These are phyloP conservation scores for Fusarium xylarioides DNA, from an alignment of 2,329 filamentous ascomycete species.

Conservation along the genomic window DNA sequence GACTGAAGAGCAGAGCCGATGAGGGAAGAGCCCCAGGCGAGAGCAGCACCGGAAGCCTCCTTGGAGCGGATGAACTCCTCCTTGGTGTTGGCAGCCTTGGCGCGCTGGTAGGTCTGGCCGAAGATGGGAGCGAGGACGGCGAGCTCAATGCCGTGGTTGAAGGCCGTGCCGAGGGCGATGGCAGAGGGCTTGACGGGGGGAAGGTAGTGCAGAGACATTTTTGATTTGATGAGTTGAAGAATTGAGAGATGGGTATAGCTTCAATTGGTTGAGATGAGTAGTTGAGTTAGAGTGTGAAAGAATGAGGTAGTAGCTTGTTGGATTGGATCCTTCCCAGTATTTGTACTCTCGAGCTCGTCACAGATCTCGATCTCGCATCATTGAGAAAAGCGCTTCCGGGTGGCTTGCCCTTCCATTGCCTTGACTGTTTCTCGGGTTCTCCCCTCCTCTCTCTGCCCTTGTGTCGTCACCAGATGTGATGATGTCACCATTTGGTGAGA, in stretches of 20 bases:
- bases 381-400: constrained; percentile 22
- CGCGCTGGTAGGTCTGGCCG: constrained; percentile 92
- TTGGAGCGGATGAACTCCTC: constrained; percentile 96
- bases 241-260: constrained; percentile 9
- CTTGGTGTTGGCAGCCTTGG: constrained; percentile 90
- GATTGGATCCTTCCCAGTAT: constrained; percentile 31
- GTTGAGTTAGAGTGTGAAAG: constrained; percentile 1
- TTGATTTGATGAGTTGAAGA: constrained; percentile 46
- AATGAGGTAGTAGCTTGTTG: neutral
- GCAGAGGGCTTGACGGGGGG: constrained; percentile 94
- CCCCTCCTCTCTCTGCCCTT: constrained; percentile 23
- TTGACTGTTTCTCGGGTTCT: neutral
- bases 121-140: constrained; percentile 90
- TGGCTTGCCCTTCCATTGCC: constrained; percentile 36
- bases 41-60: constrained; percentile 87
- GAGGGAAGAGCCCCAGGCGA: constrained; percentile 90
- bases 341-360: constrained; percentile 38
- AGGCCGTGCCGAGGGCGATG: constrained; percentile 93
- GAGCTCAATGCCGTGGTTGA: constrained; percentile 92
- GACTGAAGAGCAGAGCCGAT: constrained; percentile 88
- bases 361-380: constrained; percentile 40
- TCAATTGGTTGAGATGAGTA: constrained; percentile 19
- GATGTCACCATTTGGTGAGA: constrained; percentile 53
- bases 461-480: constrained; percentile 51
- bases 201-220: constrained; percentile 70